Conservation (phyloP, 164 flowering plant genomes). For the Malania oleifera region DNA sequence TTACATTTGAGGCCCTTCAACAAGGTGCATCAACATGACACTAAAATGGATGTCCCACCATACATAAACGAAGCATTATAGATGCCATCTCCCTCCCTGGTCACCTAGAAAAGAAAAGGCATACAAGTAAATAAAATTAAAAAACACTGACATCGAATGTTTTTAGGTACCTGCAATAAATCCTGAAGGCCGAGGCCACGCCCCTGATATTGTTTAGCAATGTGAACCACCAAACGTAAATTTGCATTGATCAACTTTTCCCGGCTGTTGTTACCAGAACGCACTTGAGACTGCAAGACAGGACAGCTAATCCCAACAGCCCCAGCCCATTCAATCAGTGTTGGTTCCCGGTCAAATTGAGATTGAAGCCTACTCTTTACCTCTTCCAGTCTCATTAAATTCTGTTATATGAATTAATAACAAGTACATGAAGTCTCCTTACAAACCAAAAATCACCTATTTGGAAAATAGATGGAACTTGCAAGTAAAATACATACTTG, state of each 20-base stretch:
- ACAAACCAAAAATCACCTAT: not conserved
- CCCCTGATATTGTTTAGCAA: slow-evolving; percentile 78
- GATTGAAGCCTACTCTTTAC: slow-evolving; percentile 61
- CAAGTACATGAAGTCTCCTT: slow-evolving; percentile 4
- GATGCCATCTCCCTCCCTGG: too few species aligned
- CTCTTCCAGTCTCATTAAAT: slow-evolving; percentile 48
- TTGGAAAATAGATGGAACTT: not conserved
- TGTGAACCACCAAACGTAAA: slow-evolving; percentile 81
- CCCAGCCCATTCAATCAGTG: slow-evolving; percentile 82
- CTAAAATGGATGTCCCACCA: not conserved
- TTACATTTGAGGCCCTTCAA: too few species aligned
- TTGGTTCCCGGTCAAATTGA: slow-evolving; percentile 76
- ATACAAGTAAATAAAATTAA: not conserved
- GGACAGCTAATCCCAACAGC: slow-evolving; percentile 60
- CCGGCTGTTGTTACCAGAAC: slow-evolving; percentile 50
- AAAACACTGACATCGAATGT: too few species aligned
- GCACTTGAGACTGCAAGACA: slow-evolving; percentile 45
- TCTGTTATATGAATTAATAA: slow-evolving; percentile 36
- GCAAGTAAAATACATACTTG: slow-evolving; percentile 43
- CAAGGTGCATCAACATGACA: not conserved
- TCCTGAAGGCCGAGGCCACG: slow-evolving; percentile 77
- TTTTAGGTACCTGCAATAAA: slow-evolving; percentile 62
- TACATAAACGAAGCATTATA: too few species aligned
- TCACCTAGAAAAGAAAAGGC: not conserved
- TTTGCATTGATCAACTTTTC: slow-evolving; percentile 75